Percentiles rank a stretch among this genome's conserved stretches.
These are phyloP conservation scores for Craspedostauros australis DNA, from an alignment of 108 stramenopile species.

Conservation along the genomic window DNA sequence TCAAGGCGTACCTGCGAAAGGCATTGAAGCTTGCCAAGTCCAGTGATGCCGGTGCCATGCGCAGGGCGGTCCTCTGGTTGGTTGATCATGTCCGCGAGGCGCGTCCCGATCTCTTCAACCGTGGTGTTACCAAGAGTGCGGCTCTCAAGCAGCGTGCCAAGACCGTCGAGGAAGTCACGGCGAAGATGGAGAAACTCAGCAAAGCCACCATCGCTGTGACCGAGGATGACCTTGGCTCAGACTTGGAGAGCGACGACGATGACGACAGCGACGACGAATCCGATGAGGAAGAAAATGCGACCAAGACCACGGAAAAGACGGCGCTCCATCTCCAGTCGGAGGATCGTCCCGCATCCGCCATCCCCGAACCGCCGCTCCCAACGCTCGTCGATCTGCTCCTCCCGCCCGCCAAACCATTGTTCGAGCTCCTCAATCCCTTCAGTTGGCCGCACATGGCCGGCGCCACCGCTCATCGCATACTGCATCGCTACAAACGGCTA, in stretches of 20 bases:
- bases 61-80: slow-evolving; percentile 74
- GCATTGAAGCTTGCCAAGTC: slow-evolving; percentile 54
- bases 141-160: slow-evolving; percentile 40
- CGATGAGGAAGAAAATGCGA: slow-evolving; percentile 15
- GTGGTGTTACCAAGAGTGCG: slow-evolving; percentile 16
- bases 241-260: slow-evolving; percentile 58
- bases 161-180: slow-evolving; percentile 60
- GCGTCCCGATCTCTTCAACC: slow-evolving; percentile 59
- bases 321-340: slow-evolving; percentile 17
- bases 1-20: slow-evolving; percentile 66
- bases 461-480: slow-evolving; percentile 56
- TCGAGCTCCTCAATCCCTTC: slow-evolving; percentile 53
- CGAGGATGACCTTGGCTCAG: slow-evolving; percentile 53
- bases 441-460: slow-evolving; percentile 74
- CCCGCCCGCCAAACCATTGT: slow-evolving; percentile 67
- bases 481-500: slow-evolving; percentile 74
- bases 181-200: slow-evolving; percentile 60
- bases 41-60: slow-evolving; percentile 56
- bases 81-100: slow-evolving; percentile 65
- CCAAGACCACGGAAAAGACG: slow-evolving; percentile 16
- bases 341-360: slow-evolving; percentile 38
- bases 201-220: slow-evolving; percentile 47
- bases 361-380: slow-evolving; percentile 70
- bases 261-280: slow-evolving; percentile 65
- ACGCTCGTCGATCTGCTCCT: slow-evolving; percentile 74